These are phyloP conservation scores for Artemisia tridentata DNA, from an alignment of 129 eudicot species.

Conservation along the genomic window DNA sequence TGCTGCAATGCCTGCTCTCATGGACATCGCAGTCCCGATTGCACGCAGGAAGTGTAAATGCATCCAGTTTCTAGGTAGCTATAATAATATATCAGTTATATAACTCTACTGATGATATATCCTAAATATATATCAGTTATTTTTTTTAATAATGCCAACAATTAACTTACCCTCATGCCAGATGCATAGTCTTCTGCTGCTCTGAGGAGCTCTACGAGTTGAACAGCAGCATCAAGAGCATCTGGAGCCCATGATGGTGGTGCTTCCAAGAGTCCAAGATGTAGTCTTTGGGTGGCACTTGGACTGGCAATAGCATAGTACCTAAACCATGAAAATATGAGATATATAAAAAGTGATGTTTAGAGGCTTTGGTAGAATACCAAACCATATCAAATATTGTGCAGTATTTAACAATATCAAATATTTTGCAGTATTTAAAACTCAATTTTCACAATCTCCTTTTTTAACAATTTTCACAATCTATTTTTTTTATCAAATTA, in stretches of 20 bases:
- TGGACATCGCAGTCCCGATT: conserved; percentile 96
- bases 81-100: conserved; percentile 1
- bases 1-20: conserved; percentile 96
- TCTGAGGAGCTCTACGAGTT: conserved; percentile 90
- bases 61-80: conserved; percentile 99
- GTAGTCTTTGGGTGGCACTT: conserved; percentile 96
- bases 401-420: too few relatives aligned
- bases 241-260: conserved; percentile 99
- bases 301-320: conserved; percentile 98
- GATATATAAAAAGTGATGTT: too few relatives aligned
- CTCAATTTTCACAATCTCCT: too few relatives aligned
- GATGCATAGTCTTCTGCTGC: conserved; percentile 98
- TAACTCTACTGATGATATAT: not conserved
- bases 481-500: too few relatives aligned
- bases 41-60: conserved; percentile 97
- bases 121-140: too few relatives aligned
- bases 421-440: too few relatives aligned
- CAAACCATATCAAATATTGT: too few relatives aligned
- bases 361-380: too few relatives aligned
- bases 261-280: conserved; percentile 96
- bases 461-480: too few relatives aligned
- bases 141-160: too few relatives aligned
- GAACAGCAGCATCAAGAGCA: conserved; percentile 99
- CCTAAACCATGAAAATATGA: conserved; percentile 21
- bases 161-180: conserved; percentile 77